Percentiles rank a stretch among this genome's conserved stretches.
These are phyloP conservation scores for Colletotrichum sp. DNA, from an alignment of 2,329 filamentous ascomycete genomes.

Conservation along the genomic window DNA sequence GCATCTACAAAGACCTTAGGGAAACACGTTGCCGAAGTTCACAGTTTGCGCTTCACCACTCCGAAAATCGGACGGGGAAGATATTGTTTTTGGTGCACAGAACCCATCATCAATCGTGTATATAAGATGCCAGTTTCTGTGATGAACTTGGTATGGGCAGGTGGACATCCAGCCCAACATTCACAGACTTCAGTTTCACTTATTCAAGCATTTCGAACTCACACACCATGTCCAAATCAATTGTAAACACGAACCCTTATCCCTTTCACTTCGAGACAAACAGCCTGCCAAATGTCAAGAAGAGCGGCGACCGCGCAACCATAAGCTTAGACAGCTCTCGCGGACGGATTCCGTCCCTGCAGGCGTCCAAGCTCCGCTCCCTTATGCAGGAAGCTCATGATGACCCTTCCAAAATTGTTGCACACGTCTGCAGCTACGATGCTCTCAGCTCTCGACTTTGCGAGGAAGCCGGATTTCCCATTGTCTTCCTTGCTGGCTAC, in stretches of 20 bases:
- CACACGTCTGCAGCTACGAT: constrained; percentile 48
- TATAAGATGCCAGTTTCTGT: neutral
- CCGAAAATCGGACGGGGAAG: neutral
- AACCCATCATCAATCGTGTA: neutral
- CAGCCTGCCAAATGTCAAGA: constrained; percentile 33
- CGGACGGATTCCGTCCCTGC: constrained; percentile 39
- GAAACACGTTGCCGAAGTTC: neutral
- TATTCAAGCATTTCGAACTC: neutral
- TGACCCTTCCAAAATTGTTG: constrained; percentile 48
- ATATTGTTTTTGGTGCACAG: neutral
- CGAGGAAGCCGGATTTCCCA: constrained; percentile 50
- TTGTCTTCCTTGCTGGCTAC: constrained; percentile 49
- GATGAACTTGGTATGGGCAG: neutral
- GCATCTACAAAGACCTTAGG: neutral
- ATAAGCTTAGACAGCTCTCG: constrained; percentile 33
- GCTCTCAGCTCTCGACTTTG: constrained; percentile 46
- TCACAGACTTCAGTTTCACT: neutral
- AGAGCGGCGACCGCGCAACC: neutral
- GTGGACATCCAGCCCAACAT: neutral
- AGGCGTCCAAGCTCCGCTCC: constrained; percentile 27
- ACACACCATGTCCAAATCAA: constrained; percentile 28
- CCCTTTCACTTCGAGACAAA: constrained; percentile 33
- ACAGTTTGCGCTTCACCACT: neutral
- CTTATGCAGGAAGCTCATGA: constrained; percentile 44
- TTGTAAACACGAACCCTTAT: constrained; percentile 34